Base-by-base conservation (phyloP, 176 grass and related monocot species). In the Alloteropsis semialata region DNA sequence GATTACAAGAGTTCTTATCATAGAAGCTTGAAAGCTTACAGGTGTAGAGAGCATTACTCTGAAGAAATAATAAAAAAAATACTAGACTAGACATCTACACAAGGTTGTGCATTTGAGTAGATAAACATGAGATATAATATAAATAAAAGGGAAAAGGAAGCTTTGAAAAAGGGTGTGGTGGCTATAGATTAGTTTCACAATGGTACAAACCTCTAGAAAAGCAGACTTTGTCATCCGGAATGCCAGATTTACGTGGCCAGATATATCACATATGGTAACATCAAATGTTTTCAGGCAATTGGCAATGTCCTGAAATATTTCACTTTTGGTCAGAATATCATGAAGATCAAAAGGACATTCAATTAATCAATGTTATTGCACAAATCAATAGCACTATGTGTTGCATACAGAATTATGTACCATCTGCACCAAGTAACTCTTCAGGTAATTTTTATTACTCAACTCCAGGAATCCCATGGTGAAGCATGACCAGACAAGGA, bases 151-250 rank as follows among this genome's bases (percentile, higher is more conserved):
- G 37, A 49, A 75, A 17, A 77, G 0, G 13, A 62, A 38, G 21
- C n/a, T 79, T 17, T 29, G 33, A 30, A 45, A 67, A 79, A 84
- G 14, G 28, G 65, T 46, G 3, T 55, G 18, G 29, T 85, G 49
- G 30, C 44, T 50, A 59, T 37, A 72, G 19, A 62, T 16, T 79
- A 84, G 17, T 56, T 90, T 51, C 48, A 67, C 70, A 67, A 50
- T 82, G 24, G 66, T 30, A 89, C 27, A 5, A 89, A 98, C 96
- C 96, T 93, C 96, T 56, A 74, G 4, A 85, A 95, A 90, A 50
- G 93, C 93, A 57, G 88, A 84, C 76, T 66, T 98, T 3, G 80
- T 87, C 80, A 93, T 88, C 39, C 96, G 87, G 83, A 90, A 96
- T 62, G 81, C 72, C 75, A 98, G 77, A 87, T 98, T 98, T 69